Percentiles rank a stretch among this genome's conserved stretches.
Conservation (phyloP, 371 early-diverging fungal genomes). For the Actinomucor elegans region DNA sequence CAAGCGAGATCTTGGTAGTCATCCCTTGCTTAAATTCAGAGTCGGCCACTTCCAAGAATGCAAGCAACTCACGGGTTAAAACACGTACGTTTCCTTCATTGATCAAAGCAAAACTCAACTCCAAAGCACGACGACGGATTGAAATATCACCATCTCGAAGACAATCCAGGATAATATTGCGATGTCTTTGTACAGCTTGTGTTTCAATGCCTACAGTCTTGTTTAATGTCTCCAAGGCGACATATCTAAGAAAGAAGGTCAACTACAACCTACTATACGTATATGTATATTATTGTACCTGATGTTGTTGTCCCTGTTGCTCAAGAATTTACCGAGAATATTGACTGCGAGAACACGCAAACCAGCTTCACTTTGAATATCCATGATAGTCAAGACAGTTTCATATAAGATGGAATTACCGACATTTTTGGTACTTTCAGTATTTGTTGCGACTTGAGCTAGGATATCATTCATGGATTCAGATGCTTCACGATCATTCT, state of each 20-base stretch:
- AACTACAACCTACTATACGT: not conserved
- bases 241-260: slow-evolving; percentile 65
- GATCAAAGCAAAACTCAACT: slow-evolving; percentile 93
- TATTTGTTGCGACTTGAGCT: slow-evolving; percentile 95
- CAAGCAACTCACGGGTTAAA: slow-evolving; percentile 88
- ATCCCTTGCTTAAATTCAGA: slow-evolving; percentile 87
- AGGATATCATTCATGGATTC: slow-evolving; percentile 96
- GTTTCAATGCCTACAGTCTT: slow-evolving; percentile 87
- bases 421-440: slow-evolving; percentile 93
- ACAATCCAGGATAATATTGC: slow-evolving; percentile 94
- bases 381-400: slow-evolving; percentile 94
- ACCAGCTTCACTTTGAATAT: slow-evolving; percentile 88
- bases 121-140: slow-evolving; percentile 94
- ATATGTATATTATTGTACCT: slow-evolving; percentile 56
- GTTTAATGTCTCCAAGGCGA: slow-evolving; percentile 91
- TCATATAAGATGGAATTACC: slow-evolving; percentile 97
- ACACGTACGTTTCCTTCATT: slow-evolving; percentile 91
- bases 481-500: slow-evolving; percentile 80
- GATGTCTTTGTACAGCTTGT: slow-evolving; percentile 95
- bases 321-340: slow-evolving; percentile 93
- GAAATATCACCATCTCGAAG: slow-evolving; percentile 94
- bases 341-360: slow-evolving; percentile 95
- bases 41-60: slow-evolving; percentile 92
- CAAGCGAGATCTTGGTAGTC: slow-evolving; percentile 86
- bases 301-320: slow-evolving; percentile 95